Conservation (phyloP, 2,329 filamentous ascomycete genomes). For the Rutstroemia sp. region DNA sequence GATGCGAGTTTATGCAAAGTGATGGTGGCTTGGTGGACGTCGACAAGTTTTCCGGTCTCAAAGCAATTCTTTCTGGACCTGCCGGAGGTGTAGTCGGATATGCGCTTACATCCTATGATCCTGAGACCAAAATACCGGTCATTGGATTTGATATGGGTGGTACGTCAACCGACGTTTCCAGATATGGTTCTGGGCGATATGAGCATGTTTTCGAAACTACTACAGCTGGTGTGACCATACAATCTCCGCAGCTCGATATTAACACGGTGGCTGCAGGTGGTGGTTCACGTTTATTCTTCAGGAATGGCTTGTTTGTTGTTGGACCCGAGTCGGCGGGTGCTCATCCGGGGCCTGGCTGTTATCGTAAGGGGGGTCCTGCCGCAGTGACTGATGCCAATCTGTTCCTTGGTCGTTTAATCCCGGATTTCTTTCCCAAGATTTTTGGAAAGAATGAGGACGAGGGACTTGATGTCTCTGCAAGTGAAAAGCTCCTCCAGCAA, state of each 20-base stretch:
- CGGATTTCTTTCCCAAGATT: constrained; percentile 91
- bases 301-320: constrained; percentile 64
- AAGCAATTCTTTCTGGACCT: constrained; percentile 80
- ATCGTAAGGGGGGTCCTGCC: constrained; percentile 78
- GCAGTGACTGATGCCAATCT: constrained; percentile 90
- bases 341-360: constrained; percentile 83
- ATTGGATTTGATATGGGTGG: constrained; percentile 97
- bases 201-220: constrained; percentile 72
- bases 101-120: constrained; percentile 83
- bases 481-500: constrained; percentile 66
- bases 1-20: constrained; percentile 94
- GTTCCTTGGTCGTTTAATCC: constrained; percentile 74
- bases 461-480: constrained; percentile 68
- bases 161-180: constrained; percentile 84
- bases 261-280: constrained; percentile 50
- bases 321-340: constrained; percentile 57
- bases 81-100: constrained; percentile 94
- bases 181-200: constrained; percentile 68
- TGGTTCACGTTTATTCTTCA: constrained; percentile 52
- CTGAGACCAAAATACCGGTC: constrained; percentile 71
- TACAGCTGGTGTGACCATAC: constrained; percentile 70
- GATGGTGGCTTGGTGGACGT: constrained; percentile 58
- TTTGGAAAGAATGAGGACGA: constrained; percentile 86
- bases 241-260: constrained; percentile 73
- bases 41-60: constrained; percentile 74